Conservation (phyloP, 1,284 basidiomycete species). For the Tilletia setariae region DNA sequence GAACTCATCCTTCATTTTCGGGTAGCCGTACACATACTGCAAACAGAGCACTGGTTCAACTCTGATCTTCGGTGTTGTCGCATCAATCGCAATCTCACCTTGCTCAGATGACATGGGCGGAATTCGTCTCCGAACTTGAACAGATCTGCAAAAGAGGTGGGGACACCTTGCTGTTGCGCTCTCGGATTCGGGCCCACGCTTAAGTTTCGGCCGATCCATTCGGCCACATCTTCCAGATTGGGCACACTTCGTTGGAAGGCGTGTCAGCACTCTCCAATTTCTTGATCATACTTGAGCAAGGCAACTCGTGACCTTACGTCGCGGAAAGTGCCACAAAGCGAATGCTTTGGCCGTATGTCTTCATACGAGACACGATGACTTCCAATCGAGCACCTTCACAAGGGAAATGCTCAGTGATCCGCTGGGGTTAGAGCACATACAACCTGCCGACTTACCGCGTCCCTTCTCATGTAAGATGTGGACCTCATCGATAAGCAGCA, state of each 20-base stretch:
- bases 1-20: constrained; percentile 70
- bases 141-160: constrained; percentile 21
- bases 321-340: constrained; percentile 87
- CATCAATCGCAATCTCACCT: constrained; percentile 14
- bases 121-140: constrained; percentile 41
- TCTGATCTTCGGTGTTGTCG: neutral
- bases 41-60: neutral
- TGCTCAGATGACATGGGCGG: constrained; percentile 39
- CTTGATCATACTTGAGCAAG: neutral
- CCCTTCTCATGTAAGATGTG: constrained; percentile 85
- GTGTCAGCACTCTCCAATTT: neutral
- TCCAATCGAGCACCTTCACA: constrained; percentile 64
- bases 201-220: constrained; percentile 69
- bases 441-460: constrained; percentile 63
- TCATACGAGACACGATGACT: constrained; percentile 90
- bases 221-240: constrained; percentile 83
- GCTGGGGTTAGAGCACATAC: neutral
- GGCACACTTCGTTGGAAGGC: constrained; percentile 62
- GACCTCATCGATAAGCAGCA: constrained; percentile 79
- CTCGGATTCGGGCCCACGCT: constrained; percentile 17
- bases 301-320: constrained; percentile 57
- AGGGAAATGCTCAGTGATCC: neutral
- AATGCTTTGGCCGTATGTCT: constrained; percentile 61
- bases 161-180: neutral
- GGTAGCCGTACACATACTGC: constrained; percentile 51